A percentile compares a stretch with the other conserved stretches of the same genome.
phyloP scores from a whole-genome alignment of 768 basidiomycete genomes.

The Harrya chromipes region DNA sequence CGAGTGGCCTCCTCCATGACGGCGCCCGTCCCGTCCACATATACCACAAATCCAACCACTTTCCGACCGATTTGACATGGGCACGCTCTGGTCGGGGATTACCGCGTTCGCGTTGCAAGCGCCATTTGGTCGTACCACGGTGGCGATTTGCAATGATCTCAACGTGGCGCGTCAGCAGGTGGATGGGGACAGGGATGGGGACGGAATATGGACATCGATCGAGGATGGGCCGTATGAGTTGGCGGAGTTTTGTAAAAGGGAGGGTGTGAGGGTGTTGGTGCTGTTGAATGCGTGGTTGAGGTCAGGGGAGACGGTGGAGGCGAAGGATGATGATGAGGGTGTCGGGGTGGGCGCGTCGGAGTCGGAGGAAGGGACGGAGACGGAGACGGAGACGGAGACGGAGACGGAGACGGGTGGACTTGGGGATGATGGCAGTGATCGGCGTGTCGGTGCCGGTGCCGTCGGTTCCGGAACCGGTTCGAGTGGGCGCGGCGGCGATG shows the following conservation, averaged over 20 bases:
- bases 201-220: slow-evolving; percentile 40
- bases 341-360: no score
- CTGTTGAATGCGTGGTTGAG: slow-evolving; percentile 79
- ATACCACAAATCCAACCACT: slow-evolving; percentile 85
- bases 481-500: neutral
- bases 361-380: no score
- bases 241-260: slow-evolving; percentile 55
- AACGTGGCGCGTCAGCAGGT: slow-evolving; percentile 40
- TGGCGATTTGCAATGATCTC: slow-evolving; percentile 91
- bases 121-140: slow-evolving; percentile 53
- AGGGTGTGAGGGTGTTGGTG: slow-evolving; percentile 59
- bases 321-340: slow-evolving; percentile 34
- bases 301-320: slow-evolving; percentile 24
- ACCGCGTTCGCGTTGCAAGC: slow-evolving; percentile 55
- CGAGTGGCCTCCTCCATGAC: slow-evolving; percentile 58
- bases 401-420: neutral
- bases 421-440: neutral
- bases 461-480: no score
- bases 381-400: no score
- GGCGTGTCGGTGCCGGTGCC: neutral
- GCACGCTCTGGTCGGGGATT: slow-evolving; percentile 79
- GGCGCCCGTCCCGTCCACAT: slow-evolving; percentile 52
- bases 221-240: slow-evolving; percentile 76
- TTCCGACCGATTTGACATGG: slow-evolving; percentile 75
- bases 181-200: neutral